A percentile compares a stretch with the other conserved stretches of the same genome.
These are phyloP conservation scores for Nothophaeocryptopus gaeumannii DNA, from an alignment of 2,329 filamentous ascomycete genomes.

Conservation along the genomic window DNA sequence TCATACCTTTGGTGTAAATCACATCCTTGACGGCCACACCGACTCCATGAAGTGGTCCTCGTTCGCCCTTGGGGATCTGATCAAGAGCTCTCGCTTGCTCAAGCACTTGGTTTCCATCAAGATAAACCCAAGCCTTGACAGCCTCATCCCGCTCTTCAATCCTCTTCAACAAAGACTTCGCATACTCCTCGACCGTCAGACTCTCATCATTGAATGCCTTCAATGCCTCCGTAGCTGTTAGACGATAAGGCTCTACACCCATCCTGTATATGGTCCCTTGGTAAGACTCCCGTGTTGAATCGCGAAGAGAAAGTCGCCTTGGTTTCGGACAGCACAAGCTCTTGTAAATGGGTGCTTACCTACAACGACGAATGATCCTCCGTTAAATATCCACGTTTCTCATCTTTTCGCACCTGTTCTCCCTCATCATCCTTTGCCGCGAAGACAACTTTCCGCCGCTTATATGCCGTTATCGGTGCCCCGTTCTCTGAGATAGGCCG, in stretches of 20 bases:
- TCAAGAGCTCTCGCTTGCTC: slow-evolving; percentile 52
- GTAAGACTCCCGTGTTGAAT: background rate
- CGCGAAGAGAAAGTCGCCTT: background rate
- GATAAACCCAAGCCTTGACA: slow-evolving; percentile 53
- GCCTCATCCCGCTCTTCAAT: slow-evolving; percentile 46
- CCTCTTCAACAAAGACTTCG: slow-evolving; percentile 46
- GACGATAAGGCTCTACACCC: slow-evolving; percentile 18
- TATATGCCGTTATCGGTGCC: slow-evolving; percentile 7
- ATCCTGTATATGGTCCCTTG: background rate
- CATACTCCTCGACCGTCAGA: slow-evolving; percentile 52
- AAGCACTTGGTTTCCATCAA: slow-evolving; percentile 49
- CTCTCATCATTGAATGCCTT: slow-evolving; percentile 39
- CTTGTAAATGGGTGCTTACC: slow-evolving; percentile 5
- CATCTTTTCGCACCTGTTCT: background rate
- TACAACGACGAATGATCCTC: slow-evolving; percentile 2
- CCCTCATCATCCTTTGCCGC: slow-evolving; percentile 5
- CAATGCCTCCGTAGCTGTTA: slow-evolving; percentile 47
- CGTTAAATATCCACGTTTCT: background rate
- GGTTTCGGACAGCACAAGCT: background rate
- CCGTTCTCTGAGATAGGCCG: slow-evolving; percentile 2
- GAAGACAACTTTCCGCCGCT: slow-evolving; percentile 12
- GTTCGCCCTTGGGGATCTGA: slow-evolving; percentile 44
- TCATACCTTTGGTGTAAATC: slow-evolving; percentile 53
- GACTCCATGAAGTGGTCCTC: slow-evolving; percentile 58
- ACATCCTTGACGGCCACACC: slow-evolving; percentile 61